Evolutionary conservation across 139 green algal species (phyloP).

Genomic region (Pseudopediastrum boryanum): DNA sequence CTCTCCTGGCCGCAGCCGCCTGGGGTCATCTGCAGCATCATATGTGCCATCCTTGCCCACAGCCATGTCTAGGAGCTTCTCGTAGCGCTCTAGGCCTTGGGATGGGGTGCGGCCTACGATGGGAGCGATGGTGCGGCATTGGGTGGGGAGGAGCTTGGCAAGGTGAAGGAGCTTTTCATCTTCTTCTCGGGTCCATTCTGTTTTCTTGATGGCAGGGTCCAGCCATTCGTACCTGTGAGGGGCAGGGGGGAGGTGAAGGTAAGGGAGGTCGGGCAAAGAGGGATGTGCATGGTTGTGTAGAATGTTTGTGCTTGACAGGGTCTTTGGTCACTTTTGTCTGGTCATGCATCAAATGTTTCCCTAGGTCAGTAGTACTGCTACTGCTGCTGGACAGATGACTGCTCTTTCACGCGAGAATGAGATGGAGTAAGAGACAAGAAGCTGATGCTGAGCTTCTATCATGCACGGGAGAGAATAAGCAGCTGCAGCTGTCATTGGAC

Average conservation of each 20-base stretch:
- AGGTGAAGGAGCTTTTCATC: conserved; percentile 99
- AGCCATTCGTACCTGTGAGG: conserved; percentile 94
- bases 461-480: too few species aligned
- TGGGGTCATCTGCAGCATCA: conserved; percentile 90
- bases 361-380: too few species aligned
- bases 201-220: conserved; percentile 99
- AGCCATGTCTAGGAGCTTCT: conserved; percentile 58
- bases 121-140: conserved; percentile 98
- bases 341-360: too few species aligned
- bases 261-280: background rate
- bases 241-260: background rate
- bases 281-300: background rate
- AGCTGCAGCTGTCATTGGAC: too few species aligned
- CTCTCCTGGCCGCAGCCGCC: conserved; percentile 92
- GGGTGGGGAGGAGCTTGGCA: conserved; percentile 99
- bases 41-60: conserved; percentile 67
- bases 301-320: too few species aligned
- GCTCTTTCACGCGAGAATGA: too few species aligned
- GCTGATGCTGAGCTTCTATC: too few species aligned
- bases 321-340: too few species aligned
- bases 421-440: too few species aligned
- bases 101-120: conserved; percentile 95
- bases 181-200: conserved; percentile 98
- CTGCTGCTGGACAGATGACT: too few species aligned
- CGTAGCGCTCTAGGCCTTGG: conserved; percentile 97